A percentile compares a stretch with the other conserved stretches of the same genome.
These are phyloP conservation scores for Leccinum pachyderme DNA, from an alignment of 1,284 basidiomycete species.

Conservation along the genomic window DNA sequence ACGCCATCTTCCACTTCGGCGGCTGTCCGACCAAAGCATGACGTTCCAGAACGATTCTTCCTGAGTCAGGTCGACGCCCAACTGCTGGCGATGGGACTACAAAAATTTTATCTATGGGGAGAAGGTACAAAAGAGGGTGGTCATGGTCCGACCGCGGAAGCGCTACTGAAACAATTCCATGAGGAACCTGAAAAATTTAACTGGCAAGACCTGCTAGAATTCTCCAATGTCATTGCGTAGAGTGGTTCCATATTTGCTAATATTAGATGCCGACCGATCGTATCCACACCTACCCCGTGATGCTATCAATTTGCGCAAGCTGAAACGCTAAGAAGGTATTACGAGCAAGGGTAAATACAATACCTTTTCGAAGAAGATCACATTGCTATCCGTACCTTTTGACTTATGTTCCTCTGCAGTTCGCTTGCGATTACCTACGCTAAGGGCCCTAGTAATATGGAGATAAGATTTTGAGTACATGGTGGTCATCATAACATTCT, in stretches of 20 bases:
- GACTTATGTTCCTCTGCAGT: too few relatives aligned
- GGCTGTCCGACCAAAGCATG: conserved; percentile 18
- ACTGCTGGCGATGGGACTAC: conserved; percentile 71
- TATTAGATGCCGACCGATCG: neutral
- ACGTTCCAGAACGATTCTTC: conserved; percentile 47
- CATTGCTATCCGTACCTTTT: too few relatives aligned
- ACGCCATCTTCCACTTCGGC: conserved; percentile 60
- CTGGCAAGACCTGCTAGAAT: conserved; percentile 68
- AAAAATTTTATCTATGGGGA: conserved; percentile 80
- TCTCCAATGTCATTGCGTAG: conserved; percentile 35
- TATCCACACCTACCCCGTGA: neutral
- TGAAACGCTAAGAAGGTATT: neutral
- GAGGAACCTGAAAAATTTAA: conserved; percentile 69
- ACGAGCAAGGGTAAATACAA: neutral
- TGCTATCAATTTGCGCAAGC: too few relatives aligned
- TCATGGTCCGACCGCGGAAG: conserved; percentile 35
- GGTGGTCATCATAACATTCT: too few relatives aligned
- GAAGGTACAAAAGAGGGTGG: conserved; percentile 30
- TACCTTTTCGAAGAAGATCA: neutral
- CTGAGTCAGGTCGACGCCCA: conserved; percentile 82
- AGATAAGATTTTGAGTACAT: too few relatives aligned
- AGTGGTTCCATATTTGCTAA: neutral
- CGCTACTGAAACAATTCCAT: conserved; percentile 67
- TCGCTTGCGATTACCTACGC: too few relatives aligned
- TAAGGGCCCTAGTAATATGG: too few relatives aligned